These are phyloP conservation scores for Ganoderma sinense DNA, from an alignment of 1,284 basidiomycete species.

Conservation along the genomic window DNA sequence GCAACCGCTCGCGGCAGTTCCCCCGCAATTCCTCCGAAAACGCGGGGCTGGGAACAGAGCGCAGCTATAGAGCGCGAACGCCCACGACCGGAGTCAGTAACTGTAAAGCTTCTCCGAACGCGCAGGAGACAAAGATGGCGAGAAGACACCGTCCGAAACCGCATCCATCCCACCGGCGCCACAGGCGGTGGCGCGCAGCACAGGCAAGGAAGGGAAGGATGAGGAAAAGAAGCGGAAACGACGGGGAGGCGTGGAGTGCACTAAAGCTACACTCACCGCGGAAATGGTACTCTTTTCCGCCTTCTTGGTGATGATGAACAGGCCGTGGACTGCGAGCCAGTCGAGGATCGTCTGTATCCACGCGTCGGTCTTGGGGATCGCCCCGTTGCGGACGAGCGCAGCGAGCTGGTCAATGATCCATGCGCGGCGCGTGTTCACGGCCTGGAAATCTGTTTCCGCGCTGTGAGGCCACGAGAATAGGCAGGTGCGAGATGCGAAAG, in stretches of 20 bases:
- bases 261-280: conserved; percentile 55
- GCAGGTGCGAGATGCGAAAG: conserved; percentile 3
- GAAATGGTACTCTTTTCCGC: conserved; percentile 70
- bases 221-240: conserved; percentile 2
- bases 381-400: conserved; percentile 80
- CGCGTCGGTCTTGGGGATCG: conserved; percentile 83
- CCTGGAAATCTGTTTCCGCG: conserved; percentile 50
- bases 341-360: conserved; percentile 82
- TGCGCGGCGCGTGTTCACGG: conserved; percentile 61
- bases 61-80: conserved; percentile 55
- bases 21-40: conserved; percentile 78
- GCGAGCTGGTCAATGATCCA: conserved; percentile 93
- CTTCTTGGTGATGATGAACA: conserved; percentile 82
- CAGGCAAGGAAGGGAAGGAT: conserved; percentile 8
- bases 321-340: conserved; percentile 85
- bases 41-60: conserved; percentile 66
- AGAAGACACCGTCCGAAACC: background rate
- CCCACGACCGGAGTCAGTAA: conserved; percentile 18
- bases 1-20: conserved; percentile 74
- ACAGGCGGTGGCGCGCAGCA: background rate
- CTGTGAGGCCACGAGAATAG: conserved; percentile 37
- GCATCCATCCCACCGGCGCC: background rate
- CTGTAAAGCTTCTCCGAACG: conserved; percentile 11
- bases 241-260: conserved; percentile 26
- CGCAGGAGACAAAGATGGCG: background rate